Evolutionary conservation across 345 rosid genomes (phyloP), one percentile per base, ranked within the genome.

Genomic region (Salix brachista): DNA sequence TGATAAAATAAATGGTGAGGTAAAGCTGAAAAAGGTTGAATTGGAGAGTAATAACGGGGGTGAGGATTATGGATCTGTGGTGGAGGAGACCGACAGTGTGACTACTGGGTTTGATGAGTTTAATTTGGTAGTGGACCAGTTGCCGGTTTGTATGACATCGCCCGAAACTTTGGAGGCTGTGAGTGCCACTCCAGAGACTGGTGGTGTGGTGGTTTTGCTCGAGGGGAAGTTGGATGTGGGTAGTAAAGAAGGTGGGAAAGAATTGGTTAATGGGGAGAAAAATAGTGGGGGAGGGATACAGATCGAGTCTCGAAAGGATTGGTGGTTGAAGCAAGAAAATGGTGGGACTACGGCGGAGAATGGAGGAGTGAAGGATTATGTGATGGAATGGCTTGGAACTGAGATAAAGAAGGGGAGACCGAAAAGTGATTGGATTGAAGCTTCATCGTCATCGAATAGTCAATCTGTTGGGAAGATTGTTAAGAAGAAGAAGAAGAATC

Each of bases 301-400:
- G 67, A 84, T 80, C 17, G 80, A 85, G 54, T 87, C 93, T 4
- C 88, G 82, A 82, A 83, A 91, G 72, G 89, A 88, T 77, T 87
- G 93, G 93, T 90, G 92, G 93, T 88, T 91, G 94, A 92, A 92
- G 79, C 94, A 91, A 46, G 78, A 58, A 13, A 79, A 68, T 25
- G 52, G n/a, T 36, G 70, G 17, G 1, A 61, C 30, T 1, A 25
- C 32, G 1, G 70, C 37, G 52, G 89, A 85, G 68, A 78, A 79
- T 32, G 94, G 88, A 52, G 79, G 72, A 68, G 90, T 88, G 84
- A 93, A 93, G 78, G 97, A 94, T 34, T 90, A 93, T 80, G 99
- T 92, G 79, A 90, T 81, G 89, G 92, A 95, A 64, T 95, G 99
- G 99, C 89, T 95, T 82, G 98, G 97, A 41, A 86, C 89, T 2